phyloP scores from a whole-genome alignment of 2,329 filamentous ascomycete genomes.

The Cercospora zeina region DNA sequence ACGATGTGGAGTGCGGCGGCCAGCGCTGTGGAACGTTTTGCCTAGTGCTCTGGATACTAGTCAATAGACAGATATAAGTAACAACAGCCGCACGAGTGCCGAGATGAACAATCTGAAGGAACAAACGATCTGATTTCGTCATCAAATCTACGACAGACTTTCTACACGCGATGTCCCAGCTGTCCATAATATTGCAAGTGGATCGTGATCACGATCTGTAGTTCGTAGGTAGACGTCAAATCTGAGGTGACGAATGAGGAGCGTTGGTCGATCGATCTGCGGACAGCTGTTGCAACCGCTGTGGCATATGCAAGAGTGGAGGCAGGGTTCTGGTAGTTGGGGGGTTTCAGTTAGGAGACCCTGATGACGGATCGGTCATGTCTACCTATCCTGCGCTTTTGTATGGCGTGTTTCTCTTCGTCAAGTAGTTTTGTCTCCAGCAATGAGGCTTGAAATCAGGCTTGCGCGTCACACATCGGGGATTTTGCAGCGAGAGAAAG shows the following conservation, averaged over 20 bases:
- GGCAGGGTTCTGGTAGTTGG: not conserved
- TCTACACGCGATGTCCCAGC: not conserved
- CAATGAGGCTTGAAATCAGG: not conserved
- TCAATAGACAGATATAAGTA: not conserved
- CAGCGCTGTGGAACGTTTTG: not conserved
- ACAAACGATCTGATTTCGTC: constrained; percentile 1
- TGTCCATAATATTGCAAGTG: not conserved
- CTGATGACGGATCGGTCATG: not conserved
- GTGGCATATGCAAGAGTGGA: not conserved
- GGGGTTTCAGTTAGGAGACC: not conserved
- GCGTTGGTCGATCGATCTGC: not conserved
- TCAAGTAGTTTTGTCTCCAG: not conserved
- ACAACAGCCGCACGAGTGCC: not conserved
- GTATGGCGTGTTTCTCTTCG: not conserved
- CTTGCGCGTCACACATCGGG: not conserved
- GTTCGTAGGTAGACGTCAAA: not conserved
- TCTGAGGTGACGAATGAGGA: not conserved
- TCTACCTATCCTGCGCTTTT: not conserved
- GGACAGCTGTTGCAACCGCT: not conserved
- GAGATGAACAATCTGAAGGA: not conserved
- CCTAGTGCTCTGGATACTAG: not conserved
- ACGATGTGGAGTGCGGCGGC: not conserved
- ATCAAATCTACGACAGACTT: constrained; percentile 7
- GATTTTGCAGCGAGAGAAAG: not conserved
- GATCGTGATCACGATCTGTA: not conserved